phyloP scores from a whole-genome alignment of 257 asterid genomes.

The Petunia secreta region DNA sequence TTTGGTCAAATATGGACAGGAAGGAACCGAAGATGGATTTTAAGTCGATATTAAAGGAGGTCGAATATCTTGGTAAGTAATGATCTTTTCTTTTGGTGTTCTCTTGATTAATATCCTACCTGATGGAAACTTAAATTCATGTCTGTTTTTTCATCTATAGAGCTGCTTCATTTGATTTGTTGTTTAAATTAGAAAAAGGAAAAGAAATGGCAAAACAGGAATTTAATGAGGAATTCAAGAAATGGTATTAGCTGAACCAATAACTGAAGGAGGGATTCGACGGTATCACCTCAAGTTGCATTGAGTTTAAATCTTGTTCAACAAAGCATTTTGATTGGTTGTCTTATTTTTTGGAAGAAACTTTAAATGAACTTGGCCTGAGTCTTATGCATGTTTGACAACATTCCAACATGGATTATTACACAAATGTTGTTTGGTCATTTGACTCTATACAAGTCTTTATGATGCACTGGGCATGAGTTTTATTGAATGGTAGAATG shows the following conservation, averaged over 20 bases:
- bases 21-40: conserved; percentile 49
- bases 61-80: conserved; percentile 55
- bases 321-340: not conserved
- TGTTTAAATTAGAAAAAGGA: not conserved
- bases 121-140: not conserved
- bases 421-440: not conserved
- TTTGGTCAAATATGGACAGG: conserved; percentile 30
- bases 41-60: conserved; percentile 63
- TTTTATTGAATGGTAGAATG: conserved; percentile 3
- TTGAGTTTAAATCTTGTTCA: not conserved
- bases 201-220: not conserved
- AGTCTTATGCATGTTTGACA: not conserved
- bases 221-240: too few relatives aligned
- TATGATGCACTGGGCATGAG: not conserved
- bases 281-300: too few relatives aligned
- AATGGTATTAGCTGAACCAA: too few relatives aligned
- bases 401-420: not conserved
- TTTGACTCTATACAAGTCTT: not conserved
- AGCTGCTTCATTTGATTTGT: not conserved
- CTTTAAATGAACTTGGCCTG: not conserved
- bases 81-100: not conserved
- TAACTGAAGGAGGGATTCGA: too few relatives aligned
- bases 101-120: conserved; percentile 6
- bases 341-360: not conserved
- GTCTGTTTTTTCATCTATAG: not conserved